Percentiles rank a stretch among this genome's conserved stretches.
phyloP scores from a whole-genome alignment of 225 moss, liverwort and hornwort species.

The Sphagnum contortum region DNA sequence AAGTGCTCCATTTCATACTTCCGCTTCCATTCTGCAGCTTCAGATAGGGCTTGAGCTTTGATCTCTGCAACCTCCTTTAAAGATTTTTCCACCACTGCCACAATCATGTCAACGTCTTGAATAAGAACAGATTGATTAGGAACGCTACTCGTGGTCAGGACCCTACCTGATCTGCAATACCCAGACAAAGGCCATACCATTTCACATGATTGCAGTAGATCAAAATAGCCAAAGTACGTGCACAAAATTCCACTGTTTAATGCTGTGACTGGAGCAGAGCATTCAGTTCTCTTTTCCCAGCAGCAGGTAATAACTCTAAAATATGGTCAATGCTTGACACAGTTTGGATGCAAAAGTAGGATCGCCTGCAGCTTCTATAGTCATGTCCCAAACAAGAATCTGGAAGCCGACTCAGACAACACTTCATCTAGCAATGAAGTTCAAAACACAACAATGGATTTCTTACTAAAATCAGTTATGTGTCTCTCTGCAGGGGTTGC shows the following conservation, averaged over 20 bases:
- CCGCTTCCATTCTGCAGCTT: conserved; percentile 77
- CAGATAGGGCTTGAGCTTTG: conserved; percentile 60
- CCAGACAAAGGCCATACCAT: not conserved
- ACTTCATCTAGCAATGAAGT: no score
- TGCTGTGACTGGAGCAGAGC: conserved; percentile 5
- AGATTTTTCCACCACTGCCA: conserved; percentile 64
- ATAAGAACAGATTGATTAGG: not conserved
- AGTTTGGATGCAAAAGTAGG: no score
- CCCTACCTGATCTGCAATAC: not conserved
- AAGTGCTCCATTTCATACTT: conserved; percentile 77
- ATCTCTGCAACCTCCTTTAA: conserved; percentile 72
- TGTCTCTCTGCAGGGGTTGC: no score
- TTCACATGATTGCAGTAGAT: conserved; percentile 1
- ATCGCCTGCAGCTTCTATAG: no score
- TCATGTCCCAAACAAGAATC: no score
- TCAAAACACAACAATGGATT: no score
- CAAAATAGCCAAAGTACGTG: not conserved
- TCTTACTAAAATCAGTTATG: no score
- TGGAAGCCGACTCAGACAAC: no score
- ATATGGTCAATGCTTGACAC: no score
- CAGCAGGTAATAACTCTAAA: no score
- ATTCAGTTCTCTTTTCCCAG: not conserved
- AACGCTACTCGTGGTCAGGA: not conserved
- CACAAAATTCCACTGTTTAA: not conserved
- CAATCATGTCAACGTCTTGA: conserved; percentile 1